phyloP scores from a whole-genome alignment of 164 flowering plant genomes.

The Hamamelis virginiana region DNA sequence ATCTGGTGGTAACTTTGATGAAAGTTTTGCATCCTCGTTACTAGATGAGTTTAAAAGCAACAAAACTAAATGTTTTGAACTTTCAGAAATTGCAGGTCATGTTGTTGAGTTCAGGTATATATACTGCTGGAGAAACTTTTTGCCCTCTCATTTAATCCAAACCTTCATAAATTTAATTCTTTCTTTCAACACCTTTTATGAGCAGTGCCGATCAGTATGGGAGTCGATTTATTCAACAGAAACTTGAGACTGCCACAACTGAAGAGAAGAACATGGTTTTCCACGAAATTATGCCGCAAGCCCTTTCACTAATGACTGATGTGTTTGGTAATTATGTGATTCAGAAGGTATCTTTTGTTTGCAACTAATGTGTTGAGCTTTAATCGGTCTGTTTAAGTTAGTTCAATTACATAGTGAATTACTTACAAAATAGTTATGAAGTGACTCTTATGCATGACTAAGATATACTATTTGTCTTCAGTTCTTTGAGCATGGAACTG shows the following conservation, averaged over 20 bases:
- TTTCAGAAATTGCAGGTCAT: slow-evolving; percentile 83
- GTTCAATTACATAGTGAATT: background rate
- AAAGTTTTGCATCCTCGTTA: slow-evolving; percentile 63
- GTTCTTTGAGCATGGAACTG: slow-evolving; percentile 88
- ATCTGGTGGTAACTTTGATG: slow-evolving; percentile 50
- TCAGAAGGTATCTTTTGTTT: slow-evolving; percentile 68
- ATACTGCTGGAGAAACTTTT: background rate
- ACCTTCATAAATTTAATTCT: slow-evolving; percentile 2
- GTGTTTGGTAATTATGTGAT: slow-evolving; percentile 99
- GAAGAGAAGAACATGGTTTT: slow-evolving; percentile 93
- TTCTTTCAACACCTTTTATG: slow-evolving; percentile 15
- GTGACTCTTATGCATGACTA: slow-evolving; percentile 1
- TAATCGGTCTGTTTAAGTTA: background rate
- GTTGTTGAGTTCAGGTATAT: slow-evolving; percentile 91
- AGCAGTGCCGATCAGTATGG: slow-evolving; percentile 96
- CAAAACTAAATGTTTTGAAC: slow-evolving; percentile 85
- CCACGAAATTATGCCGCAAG: slow-evolving; percentile 85
- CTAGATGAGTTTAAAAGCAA: slow-evolving; percentile 90
- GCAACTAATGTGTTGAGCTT: background rate
- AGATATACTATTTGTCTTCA: slow-evolving; percentile 22
- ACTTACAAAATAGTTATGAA: background rate
- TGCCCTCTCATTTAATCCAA: background rate
- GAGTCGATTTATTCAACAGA: slow-evolving; percentile 97
- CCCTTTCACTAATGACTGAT: slow-evolving; percentile 92
- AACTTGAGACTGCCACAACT: slow-evolving; percentile 82